phyloP scores from a whole-genome alignment of 2,329 filamentous ascomycete species.

The Colletotrichum magnum region DNA sequence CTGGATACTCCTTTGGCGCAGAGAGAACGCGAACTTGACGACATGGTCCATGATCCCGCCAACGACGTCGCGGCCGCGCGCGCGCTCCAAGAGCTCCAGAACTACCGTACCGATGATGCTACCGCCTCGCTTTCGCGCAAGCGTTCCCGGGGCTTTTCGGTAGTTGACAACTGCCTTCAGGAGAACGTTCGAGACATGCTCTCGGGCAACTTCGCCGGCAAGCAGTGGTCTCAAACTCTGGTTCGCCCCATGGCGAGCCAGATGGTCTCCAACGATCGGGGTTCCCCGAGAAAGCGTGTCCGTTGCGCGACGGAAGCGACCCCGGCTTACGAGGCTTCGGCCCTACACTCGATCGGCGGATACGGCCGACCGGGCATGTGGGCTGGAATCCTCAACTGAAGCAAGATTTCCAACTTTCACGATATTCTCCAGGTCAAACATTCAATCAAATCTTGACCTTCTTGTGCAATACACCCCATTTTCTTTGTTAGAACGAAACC shows the following conservation, averaged over 20 bases:
- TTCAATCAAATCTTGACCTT: conserved; percentile 28
- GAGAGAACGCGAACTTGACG: conserved; percentile 61
- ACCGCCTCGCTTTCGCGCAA: conserved; percentile 61
- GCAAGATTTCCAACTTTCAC: conserved; percentile 5
- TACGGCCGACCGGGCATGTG: conserved; percentile 75
- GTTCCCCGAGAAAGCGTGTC: conserved; percentile 71
- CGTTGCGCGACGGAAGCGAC: conserved; percentile 75
- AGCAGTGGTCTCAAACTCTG: conserved; percentile 54
- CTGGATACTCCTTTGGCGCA: conserved; percentile 62
- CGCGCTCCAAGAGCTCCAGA: conserved; percentile 73
- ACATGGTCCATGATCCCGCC: conserved; percentile 57
- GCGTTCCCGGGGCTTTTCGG: conserved; percentile 71
- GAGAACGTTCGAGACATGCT: conserved; percentile 78
- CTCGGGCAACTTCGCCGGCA: conserved; percentile 51
- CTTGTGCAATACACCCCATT: conserved; percentile 40
- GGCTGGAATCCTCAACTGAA: conserved; percentile 72
- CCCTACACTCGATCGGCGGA: conserved; percentile 64
- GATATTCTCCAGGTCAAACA: conserved; percentile 29
- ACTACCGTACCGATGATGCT: conserved; percentile 59
- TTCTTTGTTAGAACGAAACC: conserved; percentile 43
- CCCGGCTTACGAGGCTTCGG: conserved; percentile 60
- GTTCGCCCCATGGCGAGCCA: conserved; percentile 54
- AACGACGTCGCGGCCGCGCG: conserved; percentile 72
- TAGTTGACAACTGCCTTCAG: conserved; percentile 70
- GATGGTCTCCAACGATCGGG: conserved; percentile 46